Conservation (phyloP, 2,329 filamentous ascomycete species). For the Cladophialophora psammophila region DNA sequence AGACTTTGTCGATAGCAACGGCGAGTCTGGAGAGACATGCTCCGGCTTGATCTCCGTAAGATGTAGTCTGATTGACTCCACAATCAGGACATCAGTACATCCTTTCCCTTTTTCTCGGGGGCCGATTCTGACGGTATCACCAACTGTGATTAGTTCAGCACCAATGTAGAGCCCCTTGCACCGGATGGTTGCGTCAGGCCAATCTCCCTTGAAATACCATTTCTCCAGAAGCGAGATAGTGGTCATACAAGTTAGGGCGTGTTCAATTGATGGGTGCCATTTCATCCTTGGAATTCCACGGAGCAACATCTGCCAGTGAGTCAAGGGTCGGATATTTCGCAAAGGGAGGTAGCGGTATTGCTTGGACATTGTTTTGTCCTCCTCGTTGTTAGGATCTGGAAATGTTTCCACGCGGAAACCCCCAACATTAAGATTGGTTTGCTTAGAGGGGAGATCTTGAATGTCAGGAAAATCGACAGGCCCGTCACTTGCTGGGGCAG, state of each 20-base stretch:
- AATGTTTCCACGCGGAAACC: slow-evolving; percentile 66
- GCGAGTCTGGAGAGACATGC: slow-evolving; percentile 54
- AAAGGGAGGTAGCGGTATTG: slow-evolving; percentile 64
- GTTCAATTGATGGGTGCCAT: slow-evolving; percentile 61
- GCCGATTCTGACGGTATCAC: slow-evolving; percentile 62
- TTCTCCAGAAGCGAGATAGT: slow-evolving; percentile 62
- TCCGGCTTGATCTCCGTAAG: slow-evolving; percentile 58
- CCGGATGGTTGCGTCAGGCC: slow-evolving; percentile 62
- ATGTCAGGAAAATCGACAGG: slow-evolving; percentile 56
- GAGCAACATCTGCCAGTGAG: slow-evolving; percentile 61
- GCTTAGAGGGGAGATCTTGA: slow-evolving; percentile 48
- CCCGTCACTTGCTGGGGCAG: slow-evolving; percentile 43
- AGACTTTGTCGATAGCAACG: slow-evolving; percentile 55
- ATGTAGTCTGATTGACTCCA: slow-evolving; percentile 61
- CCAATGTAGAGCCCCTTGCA: slow-evolving; percentile 64
- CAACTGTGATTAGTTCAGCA: slow-evolving; percentile 61
- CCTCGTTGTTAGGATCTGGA: slow-evolving; percentile 56
- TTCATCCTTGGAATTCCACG: slow-evolving; percentile 48
- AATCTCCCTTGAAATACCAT: slow-evolving; percentile 60
- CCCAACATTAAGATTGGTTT: slow-evolving; percentile 56
- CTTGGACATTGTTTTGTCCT: slow-evolving; percentile 60
- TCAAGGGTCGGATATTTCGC: slow-evolving; percentile 62
- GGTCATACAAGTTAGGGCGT: slow-evolving; percentile 62
- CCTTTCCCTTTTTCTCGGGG: slow-evolving; percentile 41
- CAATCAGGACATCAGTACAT: slow-evolving; percentile 61